Conservation (phyloP, 2,329 filamentous ascomycete genomes). For the Ambrosiella beaveri region DNA sequence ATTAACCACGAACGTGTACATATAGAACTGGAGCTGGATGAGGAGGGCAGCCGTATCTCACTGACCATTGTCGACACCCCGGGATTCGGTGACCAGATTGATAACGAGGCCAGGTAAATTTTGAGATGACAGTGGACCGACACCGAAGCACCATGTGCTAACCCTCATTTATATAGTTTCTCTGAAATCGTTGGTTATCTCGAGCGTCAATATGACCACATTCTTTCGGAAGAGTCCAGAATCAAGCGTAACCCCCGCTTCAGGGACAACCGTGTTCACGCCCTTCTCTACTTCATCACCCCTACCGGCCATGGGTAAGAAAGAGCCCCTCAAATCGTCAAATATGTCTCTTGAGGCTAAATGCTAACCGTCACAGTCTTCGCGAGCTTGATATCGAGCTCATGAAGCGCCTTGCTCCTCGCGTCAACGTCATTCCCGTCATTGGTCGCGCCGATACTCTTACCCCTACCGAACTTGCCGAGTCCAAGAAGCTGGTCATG, state of each 20-base stretch:
- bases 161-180: slow-evolving; percentile 42
- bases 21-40: slow-evolving; percentile 80
- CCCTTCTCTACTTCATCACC: slow-evolving; percentile 97
- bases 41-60: slow-evolving; percentile 95
- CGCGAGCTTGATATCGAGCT: slow-evolving; percentile 98
- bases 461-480: slow-evolving; percentile 86
- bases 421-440: slow-evolving; percentile 96
- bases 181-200: slow-evolving; percentile 96
- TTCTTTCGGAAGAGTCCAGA: slow-evolving; percentile 95
- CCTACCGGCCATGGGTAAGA: slow-evolving; percentile 83
- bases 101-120: slow-evolving; percentile 84
- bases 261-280: slow-evolving; percentile 97
- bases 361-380: slow-evolving; percentile 39
- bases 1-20: not conserved
- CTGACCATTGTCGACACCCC: slow-evolving; percentile 97
- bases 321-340: not conserved
- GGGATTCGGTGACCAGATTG: slow-evolving; percentile 95
- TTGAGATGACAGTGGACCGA: not conserved
- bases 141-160: slow-evolving; percentile 6
- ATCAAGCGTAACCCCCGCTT: slow-evolving; percentile 99
- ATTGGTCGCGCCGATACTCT: slow-evolving; percentile 97
- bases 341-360: not conserved
- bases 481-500: slow-evolving; percentile 99
- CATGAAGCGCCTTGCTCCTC: slow-evolving; percentile 96
- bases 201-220: slow-evolving; percentile 98